Evolutionary conservation across 2,329 filamentous ascomycete genomes (phyloP).

Genomic region (Cordyceps sp.): DNA sequence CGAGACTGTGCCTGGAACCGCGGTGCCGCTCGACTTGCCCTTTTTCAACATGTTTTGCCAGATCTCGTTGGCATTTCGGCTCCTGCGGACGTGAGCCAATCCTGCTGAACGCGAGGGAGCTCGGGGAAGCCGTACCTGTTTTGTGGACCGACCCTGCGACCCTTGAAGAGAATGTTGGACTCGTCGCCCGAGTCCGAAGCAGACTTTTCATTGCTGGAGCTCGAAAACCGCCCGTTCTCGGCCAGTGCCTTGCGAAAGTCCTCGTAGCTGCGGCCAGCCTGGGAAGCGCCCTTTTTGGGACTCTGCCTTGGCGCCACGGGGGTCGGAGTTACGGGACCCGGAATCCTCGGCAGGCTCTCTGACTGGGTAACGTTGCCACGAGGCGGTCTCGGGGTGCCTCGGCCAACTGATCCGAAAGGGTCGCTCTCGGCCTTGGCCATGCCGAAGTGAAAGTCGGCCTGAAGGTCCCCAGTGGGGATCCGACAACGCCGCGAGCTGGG

Average conservation of each 20-base stretch:
- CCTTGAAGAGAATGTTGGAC: constrained; percentile 19
- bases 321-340: constrained; percentile 7
- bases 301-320: constrained; percentile 8
- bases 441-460: neutral
- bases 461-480: constrained; percentile 1
- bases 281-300: constrained; percentile 8
- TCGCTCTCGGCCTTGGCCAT: constrained; percentile 5
- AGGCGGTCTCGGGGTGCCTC: constrained; percentile 5
- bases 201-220: constrained; percentile 8
- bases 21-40: constrained; percentile 29
- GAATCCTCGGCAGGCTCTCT: constrained; percentile 11
- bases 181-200: constrained; percentile 16
- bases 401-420: constrained; percentile 8
- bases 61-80: constrained; percentile 24
- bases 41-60: constrained; percentile 35
- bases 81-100: constrained; percentile 12
- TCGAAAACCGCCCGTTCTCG: constrained; percentile 1
- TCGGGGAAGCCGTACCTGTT: constrained; percentile 13
- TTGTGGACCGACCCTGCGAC: constrained; percentile 13
- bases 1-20: constrained; percentile 29
- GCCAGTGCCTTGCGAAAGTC: constrained; percentile 11
- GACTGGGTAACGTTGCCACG: constrained; percentile 16
- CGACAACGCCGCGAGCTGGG: neutral
- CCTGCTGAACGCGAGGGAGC: neutral
- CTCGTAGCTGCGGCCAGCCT: constrained; percentile 10